Conservation (phyloP, 345 rosid genomes). For the Acer saccharum region DNA sequence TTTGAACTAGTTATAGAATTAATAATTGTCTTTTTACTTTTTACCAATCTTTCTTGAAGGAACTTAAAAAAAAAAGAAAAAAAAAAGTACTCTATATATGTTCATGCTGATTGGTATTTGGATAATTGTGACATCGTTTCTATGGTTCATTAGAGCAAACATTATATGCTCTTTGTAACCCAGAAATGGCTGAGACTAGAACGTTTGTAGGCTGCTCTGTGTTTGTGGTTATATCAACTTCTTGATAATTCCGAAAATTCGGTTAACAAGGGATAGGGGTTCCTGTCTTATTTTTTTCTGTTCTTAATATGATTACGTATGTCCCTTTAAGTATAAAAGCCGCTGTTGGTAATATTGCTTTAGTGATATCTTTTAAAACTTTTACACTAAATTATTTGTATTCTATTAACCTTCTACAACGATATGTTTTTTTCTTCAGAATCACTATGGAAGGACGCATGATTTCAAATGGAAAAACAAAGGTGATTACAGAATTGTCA, state of each 20-base stretch:
- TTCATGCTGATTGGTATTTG: not conserved
- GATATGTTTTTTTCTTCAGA: conserved; percentile 10
- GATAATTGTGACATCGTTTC: not conserved
- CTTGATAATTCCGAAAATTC: not conserved
- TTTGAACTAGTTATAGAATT: not conserved
- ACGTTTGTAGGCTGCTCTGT: not conserved
- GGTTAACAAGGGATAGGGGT: not conserved
- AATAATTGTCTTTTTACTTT: not conserved
- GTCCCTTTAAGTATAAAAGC: no score
- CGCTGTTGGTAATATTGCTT: not conserved
- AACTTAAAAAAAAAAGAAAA: not conserved
- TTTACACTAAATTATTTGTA: not conserved
- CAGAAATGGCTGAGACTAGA: not conserved
- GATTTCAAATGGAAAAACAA: conserved; percentile 26
- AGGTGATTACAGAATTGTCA: conserved; percentile 24
- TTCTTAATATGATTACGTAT: not conserved
- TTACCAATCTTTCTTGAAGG: not conserved
- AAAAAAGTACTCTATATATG: not conserved
- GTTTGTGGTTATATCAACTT: not conserved
- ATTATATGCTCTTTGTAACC: not conserved
- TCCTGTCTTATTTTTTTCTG: not conserved
- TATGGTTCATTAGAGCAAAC: not conserved
- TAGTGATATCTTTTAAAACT: not conserved
- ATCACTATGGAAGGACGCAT: conserved; percentile 30
- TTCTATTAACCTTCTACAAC: not conserved